These are phyloP conservation scores for Neoconidiobolus thromboides DNA, from an alignment of 371 early-diverging fungal species.

Conservation along the genomic window DNA sequence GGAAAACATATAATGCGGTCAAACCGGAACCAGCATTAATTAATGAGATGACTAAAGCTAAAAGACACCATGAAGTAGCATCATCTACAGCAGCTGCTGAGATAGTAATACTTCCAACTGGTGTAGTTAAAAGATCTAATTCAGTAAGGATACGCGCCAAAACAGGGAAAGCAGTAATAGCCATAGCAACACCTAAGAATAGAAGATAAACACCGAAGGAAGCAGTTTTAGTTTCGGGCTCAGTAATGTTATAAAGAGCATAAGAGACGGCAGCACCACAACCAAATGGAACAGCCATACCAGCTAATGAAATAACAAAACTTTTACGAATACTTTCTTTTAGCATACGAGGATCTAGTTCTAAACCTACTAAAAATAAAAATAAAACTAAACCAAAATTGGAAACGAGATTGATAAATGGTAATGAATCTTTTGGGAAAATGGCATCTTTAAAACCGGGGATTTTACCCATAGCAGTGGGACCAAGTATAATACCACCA, in stretches of 20 bases:
- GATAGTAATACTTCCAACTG: conserved; percentile 61
- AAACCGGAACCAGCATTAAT: conserved; percentile 37
- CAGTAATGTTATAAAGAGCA: conserved; percentile 17
- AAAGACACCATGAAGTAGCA: conserved; percentile 62
- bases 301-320: conserved; percentile 36
- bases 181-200: conserved; percentile 75
- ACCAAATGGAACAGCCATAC: conserved; percentile 59
- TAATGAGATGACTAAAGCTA: conserved; percentile 64
- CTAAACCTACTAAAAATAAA: conserved; percentile 73
- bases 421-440: conserved; percentile 39
- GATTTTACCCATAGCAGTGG: conserved; percentile 53
- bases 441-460: conserved; percentile 35
- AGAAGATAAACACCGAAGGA: conserved; percentile 48
- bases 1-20: conserved; percentile 46
- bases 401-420: conserved; percentile 53
- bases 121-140: conserved; percentile 56
- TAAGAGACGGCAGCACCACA: conserved; percentile 48
- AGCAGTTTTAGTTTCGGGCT: neutral
- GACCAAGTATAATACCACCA: conserved; percentile 58
- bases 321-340: conserved; percentile 21
- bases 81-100: conserved; percentile 79
- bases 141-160: conserved; percentile 84
- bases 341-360: conserved; percentile 38
- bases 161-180: conserved; percentile 87
- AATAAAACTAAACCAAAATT: conserved; percentile 77